Base-by-base conservation (phyloP, 139 green algal species). In the Micractinium conductrix region DNA sequence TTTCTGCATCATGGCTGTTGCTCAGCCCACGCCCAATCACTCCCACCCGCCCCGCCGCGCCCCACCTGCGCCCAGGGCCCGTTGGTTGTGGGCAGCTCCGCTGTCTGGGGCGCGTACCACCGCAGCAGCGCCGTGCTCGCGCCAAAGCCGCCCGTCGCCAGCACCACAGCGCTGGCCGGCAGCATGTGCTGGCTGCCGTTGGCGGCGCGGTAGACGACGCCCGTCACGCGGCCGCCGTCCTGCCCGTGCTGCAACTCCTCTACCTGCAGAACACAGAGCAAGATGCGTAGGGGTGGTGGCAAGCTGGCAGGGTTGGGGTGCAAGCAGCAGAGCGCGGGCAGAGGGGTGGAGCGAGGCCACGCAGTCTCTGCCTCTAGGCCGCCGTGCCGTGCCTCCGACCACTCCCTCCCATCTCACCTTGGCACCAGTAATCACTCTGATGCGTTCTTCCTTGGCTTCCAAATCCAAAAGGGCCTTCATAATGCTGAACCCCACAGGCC, bases 61-160 rank as follows among this genome's bases (percentile, higher is more conserved):
- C n/a, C n/a, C n/a, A n/a, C n/a, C n/a, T 80, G 85, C 0, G 93
- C 92, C 90, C 88, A 96, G 30, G 89, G 86, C 16, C 93, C 93
- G 84, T 96, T 96, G 81, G 93, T 96, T 44, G 92, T 96, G 30
- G 93, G 83, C 40, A 95, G 89, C 22, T 58, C 76, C 6, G 88
- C 88, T 0, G 88, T 86, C 24, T 75, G 65, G 44, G 78, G 73
- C n/a, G 74, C 74, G 68, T 85, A 45, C 67, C 73, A n/a, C 10
- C 75, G 26, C 28, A 96, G 78, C 78, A 96, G 83, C 7, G 78
- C 75, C 48, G 78, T 84, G 84, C 88, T 94, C 60, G 92, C 93
- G 4, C 80, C 92, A 84, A 94, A 96, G 45, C 93, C 93, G 22
- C 93, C 93, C 42, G 89, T 93, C 0, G 93, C 91, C 76, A 96